Conservation (phyloP, 495 filamentous ascomycete species). For the Tuber borchii region DNA sequence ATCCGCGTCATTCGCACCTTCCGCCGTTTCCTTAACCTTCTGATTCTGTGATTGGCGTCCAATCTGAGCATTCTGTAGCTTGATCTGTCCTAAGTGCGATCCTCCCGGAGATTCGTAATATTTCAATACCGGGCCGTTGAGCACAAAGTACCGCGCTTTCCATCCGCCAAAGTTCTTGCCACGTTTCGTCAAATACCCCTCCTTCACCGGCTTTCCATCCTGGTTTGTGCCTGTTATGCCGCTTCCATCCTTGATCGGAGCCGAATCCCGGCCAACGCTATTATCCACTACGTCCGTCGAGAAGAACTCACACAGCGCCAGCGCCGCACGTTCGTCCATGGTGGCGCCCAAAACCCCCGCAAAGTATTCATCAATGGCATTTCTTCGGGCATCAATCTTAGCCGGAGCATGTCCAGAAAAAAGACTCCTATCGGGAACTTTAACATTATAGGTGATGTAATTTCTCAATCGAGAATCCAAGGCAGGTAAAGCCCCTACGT, state of each 20-base stretch:
- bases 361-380: slow-evolving; percentile 76
- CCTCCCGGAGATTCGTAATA: slow-evolving; percentile 90
- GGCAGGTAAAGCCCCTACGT: slow-evolving; percentile 68
- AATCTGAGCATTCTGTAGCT: slow-evolving; percentile 82
- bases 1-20: slow-evolving; percentile 58
- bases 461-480: slow-evolving; percentile 75
- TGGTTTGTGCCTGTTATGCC: slow-evolving; percentile 18
- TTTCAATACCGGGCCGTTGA: slow-evolving; percentile 80
- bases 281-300: slow-evolving; percentile 78
- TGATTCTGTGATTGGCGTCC: slow-evolving; percentile 64
- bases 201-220: slow-evolving; percentile 54
- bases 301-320: slow-evolving; percentile 79
- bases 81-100: slow-evolving; percentile 85
- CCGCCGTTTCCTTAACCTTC: slow-evolving; percentile 54
- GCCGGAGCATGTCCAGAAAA: slow-evolving; percentile 92
- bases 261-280: slow-evolving; percentile 49
- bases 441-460: slow-evolving; percentile 58
- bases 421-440: slow-evolving; percentile 72
- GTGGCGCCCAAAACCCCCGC: slow-evolving; percentile 73
- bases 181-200: slow-evolving; percentile 88
- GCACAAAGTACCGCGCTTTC: slow-evolving; percentile 90
- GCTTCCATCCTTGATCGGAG: slow-evolving; percentile 27
- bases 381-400: slow-evolving; percentile 80
- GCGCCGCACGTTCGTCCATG: slow-evolving; percentile 70
- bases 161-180: slow-evolving; percentile 99